A percentile compares a stretch with the other conserved stretches of the same genome.
phyloP scores from a whole-genome alignment of 2,329 filamentous ascomycete genomes.

The Gnomoniopsis smithogilvyi region DNA sequence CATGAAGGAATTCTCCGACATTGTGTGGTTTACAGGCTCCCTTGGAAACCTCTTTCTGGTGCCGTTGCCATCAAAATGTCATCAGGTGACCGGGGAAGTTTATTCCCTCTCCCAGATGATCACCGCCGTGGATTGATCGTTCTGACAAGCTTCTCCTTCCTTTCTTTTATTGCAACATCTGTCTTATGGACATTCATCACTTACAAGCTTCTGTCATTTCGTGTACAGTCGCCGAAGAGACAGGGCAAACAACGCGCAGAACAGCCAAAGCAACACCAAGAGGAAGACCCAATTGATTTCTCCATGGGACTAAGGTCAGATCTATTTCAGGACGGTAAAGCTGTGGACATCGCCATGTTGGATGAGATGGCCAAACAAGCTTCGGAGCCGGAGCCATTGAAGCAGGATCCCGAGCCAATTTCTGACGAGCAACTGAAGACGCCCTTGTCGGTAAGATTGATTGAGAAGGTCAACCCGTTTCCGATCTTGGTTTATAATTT shows the following conservation, averaged over 20 bases:
- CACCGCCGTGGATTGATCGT: constrained; percentile 15
- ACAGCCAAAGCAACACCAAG: too few relatives aligned
- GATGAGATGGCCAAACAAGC: not conserved
- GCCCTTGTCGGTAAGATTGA: not conserved
- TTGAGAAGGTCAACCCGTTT: constrained; percentile 13
- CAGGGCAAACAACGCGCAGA: not conserved
- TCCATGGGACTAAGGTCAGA: not conserved
- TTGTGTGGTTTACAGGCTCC: too few relatives aligned
- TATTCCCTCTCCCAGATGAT: not conserved
- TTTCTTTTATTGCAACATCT: constrained; percentile 15
- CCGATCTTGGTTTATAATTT: constrained; percentile 18
- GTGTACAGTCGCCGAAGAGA: not conserved
- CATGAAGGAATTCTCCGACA: too few relatives aligned
- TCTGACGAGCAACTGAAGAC: not conserved
- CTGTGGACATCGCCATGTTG: not conserved
- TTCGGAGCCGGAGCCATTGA: not conserved
- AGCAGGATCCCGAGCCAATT: not conserved
- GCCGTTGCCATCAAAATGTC: not conserved
- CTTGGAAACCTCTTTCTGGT: not conserved
- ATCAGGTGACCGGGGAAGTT: not conserved
- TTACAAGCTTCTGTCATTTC: constrained; percentile 6
- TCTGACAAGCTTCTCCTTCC: constrained; percentile 8
- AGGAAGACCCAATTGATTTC: not conserved
- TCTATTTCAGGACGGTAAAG: not conserved
- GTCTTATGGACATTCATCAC: constrained; percentile 14